Conservation (phyloP, 1,284 basidiomycete genomes). For the Exobasidium rhododendri region DNA sequence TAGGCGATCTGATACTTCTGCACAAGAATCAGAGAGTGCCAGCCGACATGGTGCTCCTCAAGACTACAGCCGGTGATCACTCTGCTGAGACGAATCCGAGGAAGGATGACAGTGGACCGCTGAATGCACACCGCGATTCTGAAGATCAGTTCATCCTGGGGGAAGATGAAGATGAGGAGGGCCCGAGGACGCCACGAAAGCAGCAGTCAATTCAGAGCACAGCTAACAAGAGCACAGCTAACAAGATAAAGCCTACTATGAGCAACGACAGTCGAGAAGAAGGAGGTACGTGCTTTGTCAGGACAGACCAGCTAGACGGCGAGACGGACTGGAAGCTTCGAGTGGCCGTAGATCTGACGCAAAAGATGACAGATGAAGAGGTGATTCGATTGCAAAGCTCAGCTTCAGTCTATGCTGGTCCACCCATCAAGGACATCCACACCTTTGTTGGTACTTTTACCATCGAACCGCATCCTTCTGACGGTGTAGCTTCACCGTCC, state of each 20-base stretch:
- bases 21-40: constrained; percentile 98
- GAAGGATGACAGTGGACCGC: neutral
- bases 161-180: constrained; percentile 34
- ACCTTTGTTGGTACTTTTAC: constrained; percentile 91
- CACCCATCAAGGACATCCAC: constrained; percentile 95
- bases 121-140: neutral
- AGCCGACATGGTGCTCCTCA: constrained; percentile 84
- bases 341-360: constrained; percentile 79
- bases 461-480: constrained; percentile 58
- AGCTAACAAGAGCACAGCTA: neutral
- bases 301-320: constrained; percentile 96
- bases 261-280: constrained; percentile 62
- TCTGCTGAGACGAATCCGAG: constrained; percentile 30
- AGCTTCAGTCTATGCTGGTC: constrained; percentile 66
- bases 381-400: constrained; percentile 62
- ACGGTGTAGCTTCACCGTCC: neutral
- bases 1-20: constrained; percentile 84
- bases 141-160: constrained; percentile 30
- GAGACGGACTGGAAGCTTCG: constrained; percentile 99
- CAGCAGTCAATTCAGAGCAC: neutral
- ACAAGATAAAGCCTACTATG: too few species aligned
- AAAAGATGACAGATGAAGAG: constrained; percentile 67
- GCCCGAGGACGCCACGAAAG: neutral
- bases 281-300: constrained; percentile 90
- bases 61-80: constrained; percentile 62